These are phyloP conservation scores for Triticum turgidum DNA, from an alignment of 176 grass and related monocot genomes.

Conservation along the genomic window DNA sequence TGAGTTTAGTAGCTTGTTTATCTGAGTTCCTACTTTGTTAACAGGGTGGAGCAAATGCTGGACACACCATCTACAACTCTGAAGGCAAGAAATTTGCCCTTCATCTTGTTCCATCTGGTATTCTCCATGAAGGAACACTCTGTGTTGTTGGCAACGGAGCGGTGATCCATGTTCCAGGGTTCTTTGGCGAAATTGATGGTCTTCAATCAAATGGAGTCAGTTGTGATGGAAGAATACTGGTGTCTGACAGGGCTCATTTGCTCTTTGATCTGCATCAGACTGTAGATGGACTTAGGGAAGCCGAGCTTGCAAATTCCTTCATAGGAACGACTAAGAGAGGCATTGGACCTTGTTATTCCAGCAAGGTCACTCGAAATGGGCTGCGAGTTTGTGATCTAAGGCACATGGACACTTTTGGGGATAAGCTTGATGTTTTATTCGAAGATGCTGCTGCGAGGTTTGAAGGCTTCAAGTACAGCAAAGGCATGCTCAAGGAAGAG, in stretches of 20 bases:
- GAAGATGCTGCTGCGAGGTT: constrained; percentile 64
- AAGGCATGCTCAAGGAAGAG: constrained; percentile 60
- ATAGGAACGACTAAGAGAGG: constrained; percentile 85
- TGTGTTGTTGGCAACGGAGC: constrained; percentile 83
- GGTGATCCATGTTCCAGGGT: constrained; percentile 77
- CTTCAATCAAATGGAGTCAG: constrained; percentile 64
- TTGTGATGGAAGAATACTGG: constrained; percentile 63
- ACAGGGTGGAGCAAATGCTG: constrained; percentile 89
- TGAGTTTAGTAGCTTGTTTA: constrained; percentile 18
- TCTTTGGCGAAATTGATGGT: constrained; percentile 82
- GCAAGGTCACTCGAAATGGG: constrained; percentile 78
- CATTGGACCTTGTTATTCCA: constrained; percentile 87
- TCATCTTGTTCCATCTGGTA: constrained; percentile 89
- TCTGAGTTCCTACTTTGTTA: constrained; percentile 16
- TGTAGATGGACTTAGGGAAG: constrained; percentile 82
- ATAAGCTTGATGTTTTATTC: constrained; percentile 73
- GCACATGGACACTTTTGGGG: constrained; percentile 74
- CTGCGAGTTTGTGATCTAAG: constrained; percentile 73
- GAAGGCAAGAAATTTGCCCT: constrained; percentile 85
- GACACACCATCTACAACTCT: constrained; percentile 83
- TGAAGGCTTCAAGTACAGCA: constrained; percentile 59
- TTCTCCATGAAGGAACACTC: constrained; percentile 62
- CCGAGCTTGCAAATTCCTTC: constrained; percentile 62
- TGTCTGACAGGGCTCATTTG: constrained; percentile 74
- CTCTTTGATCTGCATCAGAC: constrained; percentile 78